Evolutionary conservation across 2,329 filamentous ascomycete species (phyloP), one percentile per base, ranked within the genome.

Genomic region (Tolypocladium paradoxum): DNA sequence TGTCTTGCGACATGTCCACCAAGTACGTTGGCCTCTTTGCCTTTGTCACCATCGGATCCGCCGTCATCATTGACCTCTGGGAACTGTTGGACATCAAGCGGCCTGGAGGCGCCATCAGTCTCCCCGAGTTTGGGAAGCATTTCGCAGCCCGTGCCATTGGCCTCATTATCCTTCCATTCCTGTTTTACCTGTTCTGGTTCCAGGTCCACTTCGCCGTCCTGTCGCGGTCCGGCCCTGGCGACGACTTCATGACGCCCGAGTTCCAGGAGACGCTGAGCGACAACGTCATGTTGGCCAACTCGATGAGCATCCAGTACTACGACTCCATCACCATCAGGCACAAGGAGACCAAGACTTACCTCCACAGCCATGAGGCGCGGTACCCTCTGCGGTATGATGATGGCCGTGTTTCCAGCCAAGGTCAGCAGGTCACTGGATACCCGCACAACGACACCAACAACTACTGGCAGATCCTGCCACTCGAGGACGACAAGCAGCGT

Each of bases 111-210:
- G 79, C 88, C n/a, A 77, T 99, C 63, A 85, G 76, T 62, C 77
- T 99, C 61, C 76, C 81, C 49, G 79, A 88, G 43, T 97, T 96
- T 67, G 82, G 78, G 59, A 92, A 95, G 74, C 93, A 99, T 72
- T 95, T 99, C 67, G 81, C 76, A 38, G 93, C 93, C 57, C 88
- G 93, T 51, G 82, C 85, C n/a, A 76, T 95, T 58, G 91, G 88
- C 16, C 77, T 99, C 53, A 89, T 97, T 62, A 68, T 96, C 60
- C 82, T 97, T 60, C 93, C 93, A 16, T 96, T 99, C 77, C 77
- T 97, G 65, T 95, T 99, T 73, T 99, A 99, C 72, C 82, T 99
- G 48, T 97, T 99, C 79, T 99, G 93, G 93, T 99, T 99, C 84
- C 93, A 99, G 78, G 91, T 99, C 33, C 93, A 99, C 74, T 99